Base-by-base conservation (phyloP, 331 rosid species). In the Malus hybrid region DNA sequence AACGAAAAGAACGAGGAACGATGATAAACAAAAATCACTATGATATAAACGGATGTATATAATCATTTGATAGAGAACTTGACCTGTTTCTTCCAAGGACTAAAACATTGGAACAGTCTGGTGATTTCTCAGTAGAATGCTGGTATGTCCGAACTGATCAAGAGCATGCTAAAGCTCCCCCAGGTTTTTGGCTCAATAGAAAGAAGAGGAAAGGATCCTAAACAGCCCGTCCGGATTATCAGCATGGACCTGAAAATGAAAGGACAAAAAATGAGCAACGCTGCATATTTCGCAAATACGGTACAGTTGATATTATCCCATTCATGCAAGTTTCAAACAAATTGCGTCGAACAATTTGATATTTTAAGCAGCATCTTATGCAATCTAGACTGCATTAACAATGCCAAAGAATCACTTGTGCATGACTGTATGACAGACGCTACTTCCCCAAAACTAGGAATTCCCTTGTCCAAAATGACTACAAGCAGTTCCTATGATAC, bases 211-310 rank as follows among this genome's bases (percentile, higher is more conserved):
- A 67, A 93, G 79, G 68, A 93, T 91, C 89, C 88, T 85, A 79
- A 93, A 93, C 50, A 93, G 96, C 44, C 96, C 98, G 62, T 91
- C 98, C 7, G 96, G 98, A 69, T 93, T 93, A 86, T 93, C 97
- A 4, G 97, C 81, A 55, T 91, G 98, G 50, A 93, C 97, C 97
- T 93, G 93, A 19, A 81, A 62, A 20, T 24, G 32, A 44, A 33
- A 16, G 65, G 33, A 65, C 5, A 48, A 64, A 55, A 16, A 63
- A 20, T 79, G 60, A 44, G 80, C 24, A 69, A 10, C 18, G 19
- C 48, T 27, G 56, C 28, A 15, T 8, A 61, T 20, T 10, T 60
- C 8, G 8, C 68, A 59, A 31, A 27, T 61, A 27, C 6, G 16
- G 63, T 57, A 13, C 19, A n/a, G 10, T 28, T 13, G 19, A 64